A percentile compares a stretch with the other conserved stretches of the same genome.
phyloP scores from a whole-genome alignment of 2,329 filamentous ascomycete species.

The Pseudocercospora crystallina region DNA sequence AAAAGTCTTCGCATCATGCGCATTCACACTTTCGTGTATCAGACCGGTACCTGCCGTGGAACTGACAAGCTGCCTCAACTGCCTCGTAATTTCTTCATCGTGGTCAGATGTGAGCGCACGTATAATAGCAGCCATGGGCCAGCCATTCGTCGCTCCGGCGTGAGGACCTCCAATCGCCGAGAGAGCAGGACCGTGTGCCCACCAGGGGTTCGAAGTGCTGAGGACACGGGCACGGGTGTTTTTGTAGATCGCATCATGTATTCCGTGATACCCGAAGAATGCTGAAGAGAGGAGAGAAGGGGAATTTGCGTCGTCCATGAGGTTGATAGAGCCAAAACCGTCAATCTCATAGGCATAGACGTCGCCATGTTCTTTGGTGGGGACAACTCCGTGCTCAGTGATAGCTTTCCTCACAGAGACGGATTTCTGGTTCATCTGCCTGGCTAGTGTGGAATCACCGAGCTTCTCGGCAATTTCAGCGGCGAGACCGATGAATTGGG shows the following conservation, averaged over 20 bases:
- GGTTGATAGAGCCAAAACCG: constrained; percentile 46
- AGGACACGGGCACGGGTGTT: constrained; percentile 46
- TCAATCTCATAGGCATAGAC: constrained; percentile 50
- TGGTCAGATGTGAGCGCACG: constrained; percentile 48
- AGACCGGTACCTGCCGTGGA: constrained; percentile 47
- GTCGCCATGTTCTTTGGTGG: constrained; percentile 37
- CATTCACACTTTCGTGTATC: constrained; percentile 51
- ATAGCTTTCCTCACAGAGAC: constrained; percentile 10
- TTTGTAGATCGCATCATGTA: constrained; percentile 40
- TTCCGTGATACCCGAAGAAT: constrained; percentile 17
- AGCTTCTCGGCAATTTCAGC: constrained; percentile 42
- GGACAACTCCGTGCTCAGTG: constrained; percentile 38
- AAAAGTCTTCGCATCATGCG: constrained; percentile 44
- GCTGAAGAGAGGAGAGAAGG: constrained; percentile 56
- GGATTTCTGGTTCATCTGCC: constrained; percentile 14
- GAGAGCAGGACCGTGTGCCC: constrained; percentile 48
- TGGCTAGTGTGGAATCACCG: constrained; percentile 26
- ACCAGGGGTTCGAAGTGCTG: constrained; percentile 47
- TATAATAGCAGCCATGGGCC: constrained; percentile 47
- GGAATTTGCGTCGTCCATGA: constrained; percentile 71
- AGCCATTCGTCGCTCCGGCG: constrained; percentile 36
- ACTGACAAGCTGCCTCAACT: constrained; percentile 44
- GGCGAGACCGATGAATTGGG: constrained; percentile 57
- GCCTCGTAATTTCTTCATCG: constrained; percentile 43
- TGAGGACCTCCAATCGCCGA: constrained; percentile 50